Base-by-base conservation (phyloP, 768 basidiomycete genomes). In the Russula foetens region DNA sequence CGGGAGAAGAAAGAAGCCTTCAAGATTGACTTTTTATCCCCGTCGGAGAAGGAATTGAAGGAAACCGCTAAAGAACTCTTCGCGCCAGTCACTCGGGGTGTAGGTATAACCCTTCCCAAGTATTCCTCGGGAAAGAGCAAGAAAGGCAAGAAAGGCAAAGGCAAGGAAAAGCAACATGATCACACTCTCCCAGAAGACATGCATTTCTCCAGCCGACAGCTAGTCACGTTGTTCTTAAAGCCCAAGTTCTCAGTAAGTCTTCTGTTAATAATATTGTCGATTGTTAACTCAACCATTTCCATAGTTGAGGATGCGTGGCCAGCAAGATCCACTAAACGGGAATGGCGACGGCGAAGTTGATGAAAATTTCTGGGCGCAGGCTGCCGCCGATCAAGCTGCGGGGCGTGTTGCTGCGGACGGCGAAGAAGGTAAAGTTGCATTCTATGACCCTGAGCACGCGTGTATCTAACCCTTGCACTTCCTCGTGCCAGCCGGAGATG, bases 321-420 rank as follows among this genome's bases (percentile, higher is more conserved):
- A 84, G 56, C 78, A 79, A 39, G 82, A 78, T 31, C 66, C 71
- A 53, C 64, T 76, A 48, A 83, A 85, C 58, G 79, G 83, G 58
- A 77, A 80, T 29, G 83, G 80, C 29, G 87, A 93, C 64, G 93
- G 89, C 29, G 94, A 97, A 72, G 86, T 96, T 28, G 96, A 98
- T 69, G 93, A 95, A 74, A 85, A 90, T 63, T 98, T 94, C 77
- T 98, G 97, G 97, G 95, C 94, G 0, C 89, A 92, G 67, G 92
- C 92, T 4, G 94, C 93, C 11, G 92, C 91, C 0, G 84, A 90
- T 53, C 86, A 90, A 71, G 85, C 84, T 15, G 87, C 81, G 9
- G 83, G 76, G 11, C 81, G 80, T 19, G 66, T 71, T 21, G 76
- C 71, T 7, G 80, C 80, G 12, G 82, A 81, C 33, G 79, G 72